phyloP scores from a whole-genome alignment of 75 land plant genomes.

The Selaginella moellendorffii region DNA sequence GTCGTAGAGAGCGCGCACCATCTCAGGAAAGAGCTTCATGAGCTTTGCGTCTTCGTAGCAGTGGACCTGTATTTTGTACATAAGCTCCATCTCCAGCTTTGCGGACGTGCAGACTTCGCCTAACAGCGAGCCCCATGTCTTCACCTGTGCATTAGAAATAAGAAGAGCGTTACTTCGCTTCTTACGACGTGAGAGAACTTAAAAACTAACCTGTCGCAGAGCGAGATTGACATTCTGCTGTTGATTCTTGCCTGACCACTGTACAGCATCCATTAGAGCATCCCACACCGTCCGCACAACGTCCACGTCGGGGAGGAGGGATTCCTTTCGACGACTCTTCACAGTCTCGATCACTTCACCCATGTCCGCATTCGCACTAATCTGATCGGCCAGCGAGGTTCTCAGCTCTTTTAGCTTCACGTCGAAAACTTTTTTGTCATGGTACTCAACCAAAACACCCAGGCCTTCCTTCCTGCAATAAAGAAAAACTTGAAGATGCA shows the following conservation, averaged over 20 bases:
- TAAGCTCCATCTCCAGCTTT: slow-evolving; percentile 71
- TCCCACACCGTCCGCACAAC: slow-evolving; percentile 90
- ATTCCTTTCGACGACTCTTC: slow-evolving; percentile 64
- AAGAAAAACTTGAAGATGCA: background rate
- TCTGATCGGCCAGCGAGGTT: slow-evolving; percentile 44
- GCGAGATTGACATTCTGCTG: slow-evolving; percentile 92
- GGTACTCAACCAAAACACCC: slow-evolving; percentile 61
- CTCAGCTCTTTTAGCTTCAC: slow-evolving; percentile 57
- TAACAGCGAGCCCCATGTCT: slow-evolving; percentile 73
- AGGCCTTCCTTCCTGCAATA: slow-evolving; percentile 70
- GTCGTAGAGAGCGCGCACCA: slow-evolving; percentile 77
- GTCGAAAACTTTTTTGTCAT: slow-evolving; percentile 85
- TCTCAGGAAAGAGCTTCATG: slow-evolving; percentile 93
- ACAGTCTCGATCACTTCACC: slow-evolving; percentile 77
- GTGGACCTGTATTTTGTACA: slow-evolving; percentile 87
- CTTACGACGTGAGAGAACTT: background rate
- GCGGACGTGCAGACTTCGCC: slow-evolving; percentile 68
- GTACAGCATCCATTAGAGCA: slow-evolving; percentile 90
- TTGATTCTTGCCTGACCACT: slow-evolving; percentile 97
- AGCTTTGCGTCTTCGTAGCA: slow-evolving; percentile 97
- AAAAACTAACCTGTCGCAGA: slow-evolving; percentile 53
- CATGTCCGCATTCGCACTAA: slow-evolving; percentile 60
- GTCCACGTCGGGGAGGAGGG: slow-evolving; percentile 70
- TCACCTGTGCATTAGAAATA: slow-evolving; percentile 37
- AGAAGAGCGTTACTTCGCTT: too few species aligned